Evolutionary conservation across 1,284 basidiomycete species (phyloP), one percentile per base, ranked within the genome.

Genomic region (Volvariella surrecta): DNA sequence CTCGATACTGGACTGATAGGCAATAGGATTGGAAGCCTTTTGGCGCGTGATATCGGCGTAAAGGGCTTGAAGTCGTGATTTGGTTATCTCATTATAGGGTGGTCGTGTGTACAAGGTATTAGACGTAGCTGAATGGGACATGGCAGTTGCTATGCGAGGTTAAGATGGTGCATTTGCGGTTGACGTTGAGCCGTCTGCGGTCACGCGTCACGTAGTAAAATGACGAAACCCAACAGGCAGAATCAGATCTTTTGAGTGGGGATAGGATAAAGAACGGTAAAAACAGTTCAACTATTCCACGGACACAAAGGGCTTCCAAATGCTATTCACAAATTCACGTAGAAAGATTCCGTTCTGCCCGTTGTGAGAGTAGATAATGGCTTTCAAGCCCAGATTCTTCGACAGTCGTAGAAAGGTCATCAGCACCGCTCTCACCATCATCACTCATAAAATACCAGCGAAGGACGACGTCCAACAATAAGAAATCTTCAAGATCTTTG

Each of bases 11-110:
- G 88, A 76, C 31, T 77, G 66, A 60, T 83, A 97, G 2, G 89
- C 83, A 2, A 82, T 74, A 0, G 89, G 84, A 58, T 97, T 95
- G 1, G 89, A 84, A 22, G 76, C 66, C 52, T 85, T 87, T 64
- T 94, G 90, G 4, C 79, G 71, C 0, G 88, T 81, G 44, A 95
- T 81, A 55, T 94, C 90, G 2, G 92, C 83, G 62, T 94, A 97
- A 11, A 97, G 70, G 0, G 91, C 81, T 51, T 86, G 82, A 0
- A 96, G 70, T 8, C 91, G 82, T 15, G 68, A 73, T 30, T 58
- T 70, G 8, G 74, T 77, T 2, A 71, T 67, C 0, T 68, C 66
- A 11, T 65, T 57, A 48, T 75, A 85, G 30, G 76, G 70, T 21
- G 70, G 59, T 13, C 79, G 66, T 3, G 48, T 51, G 21, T 52